These are phyloP conservation scores for Alternaria panax DNA, from an alignment of 2,329 filamentous ascomycete genomes.

Conservation along the genomic window DNA sequence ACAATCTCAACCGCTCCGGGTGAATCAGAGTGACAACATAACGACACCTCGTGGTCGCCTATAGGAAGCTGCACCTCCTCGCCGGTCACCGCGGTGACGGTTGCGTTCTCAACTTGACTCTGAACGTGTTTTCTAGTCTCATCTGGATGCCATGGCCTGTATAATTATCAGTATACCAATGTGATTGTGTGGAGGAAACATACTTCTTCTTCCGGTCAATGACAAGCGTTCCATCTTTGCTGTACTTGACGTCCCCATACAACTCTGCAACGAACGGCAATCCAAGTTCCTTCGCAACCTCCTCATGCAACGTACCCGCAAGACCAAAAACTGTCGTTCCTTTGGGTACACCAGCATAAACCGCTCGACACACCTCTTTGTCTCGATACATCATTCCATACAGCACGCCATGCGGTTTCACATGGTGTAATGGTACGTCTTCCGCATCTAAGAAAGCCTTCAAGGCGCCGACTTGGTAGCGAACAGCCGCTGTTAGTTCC, in stretches of 20 bases:
- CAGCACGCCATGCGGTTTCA: slow-evolving; percentile 69
- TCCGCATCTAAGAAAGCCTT: slow-evolving; percentile 66
- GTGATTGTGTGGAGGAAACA: not conserved
- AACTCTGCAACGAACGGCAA: slow-evolving; percentile 63
- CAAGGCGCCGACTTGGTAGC: slow-evolving; percentile 71
- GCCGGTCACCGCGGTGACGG: slow-evolving; percentile 53
- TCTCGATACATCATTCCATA: slow-evolving; percentile 66
- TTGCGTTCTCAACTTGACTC: slow-evolving; percentile 51
- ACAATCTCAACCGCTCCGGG: slow-evolving; percentile 56
- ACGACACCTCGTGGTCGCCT: slow-evolving; percentile 52
- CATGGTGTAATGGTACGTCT: slow-evolving; percentile 64
- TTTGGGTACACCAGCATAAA: slow-evolving; percentile 61
- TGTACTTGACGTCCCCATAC: slow-evolving; percentile 66
- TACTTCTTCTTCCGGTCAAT: slow-evolving; percentile 67
- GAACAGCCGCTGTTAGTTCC: slow-evolving; percentile 64
- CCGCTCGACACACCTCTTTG: slow-evolving; percentile 60
- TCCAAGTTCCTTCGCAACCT: slow-evolving; percentile 61
- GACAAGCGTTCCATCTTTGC: slow-evolving; percentile 58
- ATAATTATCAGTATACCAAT: not conserved
- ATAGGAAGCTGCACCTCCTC: slow-evolving; percentile 53
- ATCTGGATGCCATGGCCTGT: slow-evolving; percentile 52
- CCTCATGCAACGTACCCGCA: slow-evolving; percentile 63
- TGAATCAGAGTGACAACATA: slow-evolving; percentile 57
- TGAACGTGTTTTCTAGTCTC: slow-evolving; percentile 53
- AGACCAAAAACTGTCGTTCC: slow-evolving; percentile 63